Evolutionary conservation across 306 rosid species (phyloP), one percentile per base, ranked within the genome.

Genomic region (Begonia peltatifolia): DNA sequence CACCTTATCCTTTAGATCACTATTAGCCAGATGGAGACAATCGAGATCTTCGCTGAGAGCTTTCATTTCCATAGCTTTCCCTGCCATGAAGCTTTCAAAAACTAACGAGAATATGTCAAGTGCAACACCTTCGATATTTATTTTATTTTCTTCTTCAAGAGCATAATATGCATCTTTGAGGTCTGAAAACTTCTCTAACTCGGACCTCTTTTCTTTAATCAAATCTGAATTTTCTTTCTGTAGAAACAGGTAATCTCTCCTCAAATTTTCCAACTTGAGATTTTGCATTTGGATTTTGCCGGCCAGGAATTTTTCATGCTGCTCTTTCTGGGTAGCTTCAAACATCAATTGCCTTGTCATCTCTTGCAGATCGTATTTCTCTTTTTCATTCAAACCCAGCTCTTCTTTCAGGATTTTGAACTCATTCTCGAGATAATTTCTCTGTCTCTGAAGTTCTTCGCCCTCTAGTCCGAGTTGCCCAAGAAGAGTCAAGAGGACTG

Each of bases 401-500:
- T 52, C 71, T 68, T 69, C 75, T 60, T 49, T 69, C 62, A 63
- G 51, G 64, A 52, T 58, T 61, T 68, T 71, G 65, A 71, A 71
- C 70, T 81, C 93, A 46, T 57, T 69, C 77, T 71, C 76, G 12
- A 81, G 57, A 53, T 16, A 42, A 57, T 63, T 70, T 51, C 71
- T 81, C 71, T 63, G 65, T 9, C 76, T 71, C 57, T 54, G 70
- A 36, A 81, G 49, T 58, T 76, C 84, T 57, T 59, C 70, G 41
- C 74, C 79, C 47, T 80, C 82, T 9, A 63, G 69, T 60, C 73
- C 74, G 56, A 76, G 72, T 72, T 79, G 86, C 49, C 58, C 72
- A 64, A 90, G 76, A 55, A 92, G 66, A 63, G 87, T 81, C 47
- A 75, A 55, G 53, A 87, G 66, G 55, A 92, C 80, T 2, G 81